Evolutionary conservation across 257 asterid species (phyloP).

Genomic region (Petunia axillaris): DNA sequence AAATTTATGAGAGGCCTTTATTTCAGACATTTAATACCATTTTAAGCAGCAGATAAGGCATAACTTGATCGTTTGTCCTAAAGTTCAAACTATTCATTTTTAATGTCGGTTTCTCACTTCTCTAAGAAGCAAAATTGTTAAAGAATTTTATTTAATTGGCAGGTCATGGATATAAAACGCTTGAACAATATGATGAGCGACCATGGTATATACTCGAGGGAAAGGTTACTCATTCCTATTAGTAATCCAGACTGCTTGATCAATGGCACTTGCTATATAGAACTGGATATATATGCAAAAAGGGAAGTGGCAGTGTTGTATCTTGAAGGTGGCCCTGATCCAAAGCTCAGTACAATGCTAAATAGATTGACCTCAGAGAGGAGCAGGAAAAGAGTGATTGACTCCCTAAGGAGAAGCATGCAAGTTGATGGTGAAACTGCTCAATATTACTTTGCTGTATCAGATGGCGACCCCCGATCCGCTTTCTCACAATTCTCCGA

Average conservation of each 20-base stretch:
- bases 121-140: background rate
- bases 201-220: conserved; percentile 95
- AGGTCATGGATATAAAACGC: conserved; percentile 91
- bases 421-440: conserved; percentile 88
- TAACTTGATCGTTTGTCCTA: background rate
- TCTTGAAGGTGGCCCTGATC: conserved; percentile 78
- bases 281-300: conserved; percentile 76
- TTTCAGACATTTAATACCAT: background rate
- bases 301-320: conserved; percentile 95
- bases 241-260: conserved; percentile 68
- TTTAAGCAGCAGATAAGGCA: background rate
- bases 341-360: conserved; percentile 43
- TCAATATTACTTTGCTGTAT: conserved; percentile 70
- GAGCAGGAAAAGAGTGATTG: conserved; percentile 63
- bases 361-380: conserved; percentile 57
- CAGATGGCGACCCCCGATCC: conserved; percentile 91
- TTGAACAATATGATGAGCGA: conserved; percentile 98
- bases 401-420: conserved; percentile 86
- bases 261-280: conserved; percentile 81
- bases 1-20: background rate
- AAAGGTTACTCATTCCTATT: conserved; percentile 84
- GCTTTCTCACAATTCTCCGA: conserved; percentile 77
- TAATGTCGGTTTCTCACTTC: conserved; percentile 9
- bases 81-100: background rate
- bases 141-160: conserved; percentile 24